Evolutionary conservation across 306 rosid species (phyloP).

Genomic region (Elaeagnus macrophylla): DNA sequence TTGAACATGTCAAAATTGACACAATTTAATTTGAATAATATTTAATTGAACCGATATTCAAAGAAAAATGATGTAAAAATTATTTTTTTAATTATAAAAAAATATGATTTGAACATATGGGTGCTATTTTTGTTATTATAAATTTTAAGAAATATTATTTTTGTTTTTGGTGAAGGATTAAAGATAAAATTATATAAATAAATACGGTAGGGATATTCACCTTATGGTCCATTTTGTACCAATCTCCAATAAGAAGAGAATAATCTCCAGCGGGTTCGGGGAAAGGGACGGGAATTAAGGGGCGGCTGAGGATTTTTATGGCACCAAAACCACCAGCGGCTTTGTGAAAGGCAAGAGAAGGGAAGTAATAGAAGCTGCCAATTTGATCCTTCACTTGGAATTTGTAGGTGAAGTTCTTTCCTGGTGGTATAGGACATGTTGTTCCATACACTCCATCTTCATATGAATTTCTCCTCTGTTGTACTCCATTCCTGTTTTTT

Average conservation of each 20-base stretch:
- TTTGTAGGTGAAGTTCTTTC: slow-evolving; percentile 80
- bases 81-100: too few relatives aligned
- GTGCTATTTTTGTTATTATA: too few relatives aligned
- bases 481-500: slow-evolving; percentile 66
- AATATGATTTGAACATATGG: too few relatives aligned
- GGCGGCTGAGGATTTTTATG: slow-evolving; percentile 75
- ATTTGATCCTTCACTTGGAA: slow-evolving; percentile 86
- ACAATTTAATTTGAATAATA: too few relatives aligned
- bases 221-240: slow-evolving; percentile 58
- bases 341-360: slow-evolving; percentile 75
- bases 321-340: slow-evolving; percentile 88
- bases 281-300: slow-evolving; percentile 84
- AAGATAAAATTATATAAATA: too few relatives aligned
- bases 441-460: slow-evolving; percentile 83
- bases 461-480: slow-evolving; percentile 76
- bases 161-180: too few relatives aligned
- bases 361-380: too few relatives aligned
- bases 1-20: too few relatives aligned
- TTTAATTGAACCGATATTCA: too few relatives aligned
- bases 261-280: slow-evolving; percentile 71
- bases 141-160: too few relatives aligned
- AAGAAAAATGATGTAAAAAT: too few relatives aligned
- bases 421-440: slow-evolving; percentile 86
- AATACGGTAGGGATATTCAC: slow-evolving; percentile 5
- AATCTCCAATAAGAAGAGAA: slow-evolving; percentile 73